Conservation (phyloP, 1,139 yeast species). For the Diutina catenulata region DNA sequence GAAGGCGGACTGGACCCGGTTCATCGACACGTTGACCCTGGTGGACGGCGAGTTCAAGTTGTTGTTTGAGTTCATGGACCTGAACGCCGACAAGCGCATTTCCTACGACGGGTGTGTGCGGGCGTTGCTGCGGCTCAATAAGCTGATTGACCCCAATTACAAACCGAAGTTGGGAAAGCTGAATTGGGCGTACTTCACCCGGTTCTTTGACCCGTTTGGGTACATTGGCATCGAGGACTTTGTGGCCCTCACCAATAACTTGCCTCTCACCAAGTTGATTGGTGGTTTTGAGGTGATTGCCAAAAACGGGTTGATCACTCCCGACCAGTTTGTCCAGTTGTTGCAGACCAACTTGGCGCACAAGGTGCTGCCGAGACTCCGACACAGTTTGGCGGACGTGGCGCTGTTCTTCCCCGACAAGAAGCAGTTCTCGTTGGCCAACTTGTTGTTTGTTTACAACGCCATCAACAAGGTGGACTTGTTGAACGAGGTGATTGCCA, state of each 20-base stretch:
- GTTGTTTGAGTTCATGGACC: slow-evolving; percentile 34
- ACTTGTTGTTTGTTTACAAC: slow-evolving; percentile 32
- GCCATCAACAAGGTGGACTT: slow-evolving; percentile 33
- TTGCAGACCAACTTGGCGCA: slow-evolving; percentile 30
- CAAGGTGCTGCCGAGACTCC: slow-evolving; percentile 28
- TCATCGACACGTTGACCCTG: slow-evolving; percentile 42
- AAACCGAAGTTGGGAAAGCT: slow-evolving; percentile 31
- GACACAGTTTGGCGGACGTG: slow-evolving; percentile 22
- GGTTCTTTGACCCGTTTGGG: slow-evolving; percentile 32
- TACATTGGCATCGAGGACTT: slow-evolving; percentile 28
- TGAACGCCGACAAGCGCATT: slow-evolving; percentile 14
- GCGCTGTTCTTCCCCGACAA: slow-evolving; percentile 23
- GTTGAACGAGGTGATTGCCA: slow-evolving; percentile 51
- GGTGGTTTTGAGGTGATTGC: slow-evolving; percentile 32
- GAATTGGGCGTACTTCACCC: slow-evolving; percentile 34
- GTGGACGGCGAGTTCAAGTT: slow-evolving; percentile 49
- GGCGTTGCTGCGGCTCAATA: slow-evolving; percentile 25
- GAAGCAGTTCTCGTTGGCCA: slow-evolving; percentile 26
- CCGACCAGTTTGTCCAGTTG: slow-evolving; percentile 23
- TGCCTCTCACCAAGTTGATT: slow-evolving; percentile 36
- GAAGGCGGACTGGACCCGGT: slow-evolving; percentile 47
- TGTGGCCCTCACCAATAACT: slow-evolving; percentile 29
- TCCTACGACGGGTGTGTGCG: slow-evolving; percentile 29
- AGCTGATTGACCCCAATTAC: slow-evolving; percentile 30
- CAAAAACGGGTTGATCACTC: slow-evolving; percentile 21